phyloP scores from a whole-genome alignment of 345 rosid species.

The Citrus sp. region DNA sequence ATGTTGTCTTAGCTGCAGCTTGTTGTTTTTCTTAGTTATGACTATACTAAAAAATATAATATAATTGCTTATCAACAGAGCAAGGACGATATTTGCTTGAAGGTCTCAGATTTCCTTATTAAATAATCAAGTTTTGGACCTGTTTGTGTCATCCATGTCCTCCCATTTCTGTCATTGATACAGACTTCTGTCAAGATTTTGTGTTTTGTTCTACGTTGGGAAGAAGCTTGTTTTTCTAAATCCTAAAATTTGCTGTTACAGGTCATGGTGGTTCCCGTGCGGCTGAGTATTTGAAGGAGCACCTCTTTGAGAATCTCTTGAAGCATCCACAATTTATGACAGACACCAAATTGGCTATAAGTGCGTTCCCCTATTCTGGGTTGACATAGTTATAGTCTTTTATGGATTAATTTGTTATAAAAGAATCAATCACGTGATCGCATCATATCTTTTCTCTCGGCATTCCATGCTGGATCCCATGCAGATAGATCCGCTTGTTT shows the following conservation, averaged over 20 bases:
- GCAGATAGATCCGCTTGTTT: constrained; percentile 8
- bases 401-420: background rate
- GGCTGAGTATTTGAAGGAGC: constrained; percentile 89
- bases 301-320: constrained; percentile 87
- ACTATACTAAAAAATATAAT: background rate
- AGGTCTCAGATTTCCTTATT: background rate
- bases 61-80: background rate
- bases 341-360: constrained; percentile 81
- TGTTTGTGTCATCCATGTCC: background rate
- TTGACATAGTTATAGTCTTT: background rate
- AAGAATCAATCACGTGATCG: constrained; percentile 3
- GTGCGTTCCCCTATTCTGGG: constrained; percentile 36
- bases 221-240: background rate
- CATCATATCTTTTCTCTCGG: constrained; percentile 9
- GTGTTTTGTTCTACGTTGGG: background rate
- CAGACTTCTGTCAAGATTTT: background rate
- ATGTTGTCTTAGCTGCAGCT: background rate
- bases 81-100: background rate
- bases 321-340: constrained; percentile 78
- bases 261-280: constrained; percentile 99
- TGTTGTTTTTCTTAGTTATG: background rate
- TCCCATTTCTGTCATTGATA: background rate
- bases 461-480: constrained; percentile 20
- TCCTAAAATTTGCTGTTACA: constrained; percentile 26
- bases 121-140: background rate